Evolutionary conservation across 2,329 filamentous ascomycete species (phyloP).

Genomic region (Talaromyces piceae): DNA sequence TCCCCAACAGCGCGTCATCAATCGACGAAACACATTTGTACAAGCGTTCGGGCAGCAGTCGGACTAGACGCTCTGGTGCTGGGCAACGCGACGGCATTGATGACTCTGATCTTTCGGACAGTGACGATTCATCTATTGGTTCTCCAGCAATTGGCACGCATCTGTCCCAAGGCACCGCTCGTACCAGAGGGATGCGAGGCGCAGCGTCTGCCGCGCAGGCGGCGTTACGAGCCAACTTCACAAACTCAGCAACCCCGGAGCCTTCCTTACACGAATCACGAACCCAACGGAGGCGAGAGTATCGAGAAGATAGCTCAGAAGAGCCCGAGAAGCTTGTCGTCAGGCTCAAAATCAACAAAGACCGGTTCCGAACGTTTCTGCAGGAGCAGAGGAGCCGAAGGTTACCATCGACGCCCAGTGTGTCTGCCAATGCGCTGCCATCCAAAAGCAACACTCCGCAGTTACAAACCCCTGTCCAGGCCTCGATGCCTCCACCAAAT

Average conservation of each 20-base stretch:
- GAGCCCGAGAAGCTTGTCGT: slow-evolving; percentile 64
- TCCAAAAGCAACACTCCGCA: slow-evolving; percentile 41
- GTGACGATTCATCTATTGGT: slow-evolving; percentile 77
- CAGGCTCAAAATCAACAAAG: slow-evolving; percentile 64
- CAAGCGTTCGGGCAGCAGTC: slow-evolving; percentile 62
- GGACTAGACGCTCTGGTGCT: slow-evolving; percentile 50
- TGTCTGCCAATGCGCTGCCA: slow-evolving; percentile 38
- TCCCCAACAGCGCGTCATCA: slow-evolving; percentile 74
- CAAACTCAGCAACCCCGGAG: slow-evolving; percentile 86
- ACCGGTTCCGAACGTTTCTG: slow-evolving; percentile 62
- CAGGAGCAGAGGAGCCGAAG: slow-evolving; percentile 45
- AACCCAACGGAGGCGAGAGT: slow-evolving; percentile 55
- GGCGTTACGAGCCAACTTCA: slow-evolving; percentile 66
- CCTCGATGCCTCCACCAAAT: slow-evolving; percentile 44
- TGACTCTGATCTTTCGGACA: slow-evolving; percentile 86
- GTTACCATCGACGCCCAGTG: slow-evolving; percentile 23
- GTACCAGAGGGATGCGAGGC: slow-evolving; percentile 81
- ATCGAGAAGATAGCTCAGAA: slow-evolving; percentile 70
- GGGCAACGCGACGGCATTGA: slow-evolving; percentile 55
- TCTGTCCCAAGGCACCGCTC: slow-evolving; percentile 62
- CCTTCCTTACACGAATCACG: slow-evolving; percentile 62
- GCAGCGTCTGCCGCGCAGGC: slow-evolving; percentile 81
- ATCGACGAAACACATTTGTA: slow-evolving; percentile 82
- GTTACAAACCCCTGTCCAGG: slow-evolving; percentile 44
- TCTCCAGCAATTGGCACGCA: slow-evolving; percentile 73